A percentile compares a stretch with the other conserved stretches of the same genome.
Evolutionary conservation across 768 basidiomycete species (phyloP).

Genomic region (Kwoniella mangroviensis): DNA sequence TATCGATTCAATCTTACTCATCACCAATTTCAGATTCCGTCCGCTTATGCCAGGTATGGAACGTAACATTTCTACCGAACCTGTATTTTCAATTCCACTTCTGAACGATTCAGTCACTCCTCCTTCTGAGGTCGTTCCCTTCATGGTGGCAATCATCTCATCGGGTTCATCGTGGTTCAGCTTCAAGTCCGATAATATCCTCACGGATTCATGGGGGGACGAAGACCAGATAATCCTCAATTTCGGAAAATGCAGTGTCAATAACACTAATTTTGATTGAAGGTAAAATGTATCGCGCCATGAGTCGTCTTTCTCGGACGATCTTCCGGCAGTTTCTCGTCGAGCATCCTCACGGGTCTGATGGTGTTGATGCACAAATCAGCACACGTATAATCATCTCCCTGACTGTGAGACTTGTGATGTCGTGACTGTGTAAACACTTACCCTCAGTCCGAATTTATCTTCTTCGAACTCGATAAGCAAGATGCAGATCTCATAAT

Average conservation of each 20-base stretch:
- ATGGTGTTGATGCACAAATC: neutral
- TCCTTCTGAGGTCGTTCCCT: slow-evolving; percentile 72
- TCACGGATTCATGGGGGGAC: slow-evolving; percentile 86
- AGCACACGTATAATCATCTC: neutral
- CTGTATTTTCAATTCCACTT: slow-evolving; percentile 58
- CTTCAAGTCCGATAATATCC: slow-evolving; percentile 93
- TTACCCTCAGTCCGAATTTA: slow-evolving; percentile 85
- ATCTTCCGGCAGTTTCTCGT: slow-evolving; percentile 42
- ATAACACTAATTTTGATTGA: slow-evolving; percentile 89
- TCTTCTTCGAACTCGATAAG: slow-evolving; percentile 98
- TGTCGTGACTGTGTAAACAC: slow-evolving; percentile 8
- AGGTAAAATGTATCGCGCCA: slow-evolving; percentile 64
- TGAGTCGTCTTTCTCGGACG: slow-evolving; percentile 59
- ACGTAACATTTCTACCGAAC: slow-evolving; percentile 79
- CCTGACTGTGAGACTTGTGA: too few species aligned
- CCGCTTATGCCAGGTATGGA: slow-evolving; percentile 80
- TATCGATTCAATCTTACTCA: slow-evolving; percentile 77
- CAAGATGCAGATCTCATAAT: slow-evolving; percentile 91
- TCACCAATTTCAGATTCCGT: slow-evolving; percentile 81
- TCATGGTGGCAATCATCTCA: slow-evolving; percentile 70
- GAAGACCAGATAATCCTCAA: slow-evolving; percentile 97
- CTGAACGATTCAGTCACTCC: slow-evolving; percentile 17
- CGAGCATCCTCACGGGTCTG: slow-evolving; percentile 57
- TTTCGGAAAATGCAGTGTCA: slow-evolving; percentile 87
- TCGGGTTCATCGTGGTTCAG: slow-evolving; percentile 78